Evolutionary conservation across 2,329 filamentous ascomycete species (phyloP).

Genomic region (Talaromyces sp.): DNA sequence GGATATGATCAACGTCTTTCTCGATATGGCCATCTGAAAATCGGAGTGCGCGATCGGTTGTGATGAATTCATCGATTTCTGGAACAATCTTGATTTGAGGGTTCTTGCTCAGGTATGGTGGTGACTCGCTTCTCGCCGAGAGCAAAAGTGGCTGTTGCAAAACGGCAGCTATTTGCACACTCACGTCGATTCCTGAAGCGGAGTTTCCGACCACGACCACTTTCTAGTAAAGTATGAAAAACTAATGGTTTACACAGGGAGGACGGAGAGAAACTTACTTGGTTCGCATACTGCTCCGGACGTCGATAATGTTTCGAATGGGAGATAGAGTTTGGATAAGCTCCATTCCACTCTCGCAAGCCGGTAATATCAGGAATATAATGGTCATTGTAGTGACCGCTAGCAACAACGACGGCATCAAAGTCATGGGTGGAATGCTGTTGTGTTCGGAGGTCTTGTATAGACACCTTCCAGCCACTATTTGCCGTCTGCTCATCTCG

Average conservation of each 20-base stretch:
- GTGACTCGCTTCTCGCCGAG: slow-evolving; percentile 56
- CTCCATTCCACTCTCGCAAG: slow-evolving; percentile 58
- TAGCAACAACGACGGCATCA: slow-evolving; percentile 73
- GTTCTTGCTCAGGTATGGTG: slow-evolving; percentile 44
- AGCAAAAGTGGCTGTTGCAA: slow-evolving; percentile 63
- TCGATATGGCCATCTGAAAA: slow-evolving; percentile 68
- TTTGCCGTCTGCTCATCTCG: slow-evolving; percentile 30
- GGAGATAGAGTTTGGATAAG: slow-evolving; percentile 61
- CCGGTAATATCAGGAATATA: slow-evolving; percentile 64
- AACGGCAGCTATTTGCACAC: slow-evolving; percentile 66
- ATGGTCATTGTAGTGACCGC: slow-evolving; percentile 71
- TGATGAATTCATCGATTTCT: slow-evolving; percentile 54
- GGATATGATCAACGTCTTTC: slow-evolving; percentile 66
- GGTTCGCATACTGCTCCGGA: slow-evolving; percentile 60
- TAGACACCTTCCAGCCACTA: slow-evolving; percentile 61
- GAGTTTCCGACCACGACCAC: slow-evolving; percentile 82
- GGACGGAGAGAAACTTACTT: slow-evolving; percentile 43
- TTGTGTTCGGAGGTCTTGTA: slow-evolving; percentile 51
- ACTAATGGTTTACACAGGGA: background rate
- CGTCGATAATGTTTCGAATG: slow-evolving; percentile 80
- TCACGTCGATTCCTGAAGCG: slow-evolving; percentile 81
- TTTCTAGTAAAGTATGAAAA: slow-evolving; percentile 45
- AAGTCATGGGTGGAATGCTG: slow-evolving; percentile 52
- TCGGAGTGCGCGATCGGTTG: slow-evolving; percentile 55
- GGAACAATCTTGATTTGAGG: slow-evolving; percentile 53